These are phyloP conservation scores for Arachis stenosperma DNA, from an alignment of 306 rosid genomes.

Conservation along the genomic window DNA sequence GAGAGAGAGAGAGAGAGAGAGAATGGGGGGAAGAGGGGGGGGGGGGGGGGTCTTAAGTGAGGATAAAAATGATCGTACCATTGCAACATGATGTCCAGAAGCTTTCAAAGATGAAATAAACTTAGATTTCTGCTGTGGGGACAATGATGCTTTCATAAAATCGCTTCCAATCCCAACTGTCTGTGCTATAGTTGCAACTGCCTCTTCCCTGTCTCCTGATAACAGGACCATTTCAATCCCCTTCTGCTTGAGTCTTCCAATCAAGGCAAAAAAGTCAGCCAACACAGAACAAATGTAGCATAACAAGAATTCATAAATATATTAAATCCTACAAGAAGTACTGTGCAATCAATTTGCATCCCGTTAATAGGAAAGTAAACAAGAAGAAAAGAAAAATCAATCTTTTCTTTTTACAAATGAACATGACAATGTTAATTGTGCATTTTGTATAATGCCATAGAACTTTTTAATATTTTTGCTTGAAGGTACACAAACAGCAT, in stretches of 20 bases:
- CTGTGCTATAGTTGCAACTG: constrained; percentile 90
- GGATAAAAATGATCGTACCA: constrained; percentile 74
- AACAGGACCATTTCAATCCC: constrained; percentile 82
- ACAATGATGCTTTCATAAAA: constrained; percentile 72
- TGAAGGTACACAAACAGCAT: background rate
- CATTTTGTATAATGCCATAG: background rate
- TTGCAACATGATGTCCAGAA: constrained; percentile 88
- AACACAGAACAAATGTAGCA: constrained; percentile 20
- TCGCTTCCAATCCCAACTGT: constrained; percentile 75
- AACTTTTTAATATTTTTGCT: constrained; percentile 17
- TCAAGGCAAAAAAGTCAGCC: constrained; percentile 47
- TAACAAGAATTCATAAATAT: constrained; percentile 7
- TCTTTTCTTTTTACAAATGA: constrained; percentile 9
- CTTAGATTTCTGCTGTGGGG: constrained; percentile 81
- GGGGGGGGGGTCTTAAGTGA: constrained; percentile 8
- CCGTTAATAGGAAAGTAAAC: constrained; percentile 12
- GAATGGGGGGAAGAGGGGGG: background rate
- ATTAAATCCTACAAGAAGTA: constrained; percentile 14
- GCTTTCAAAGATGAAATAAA: constrained; percentile 78
- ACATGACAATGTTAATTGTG: background rate
- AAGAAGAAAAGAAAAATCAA: constrained; percentile 9
- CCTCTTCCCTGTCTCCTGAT: constrained; percentile 99
- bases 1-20: background rate
- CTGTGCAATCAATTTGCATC: constrained; percentile 4
- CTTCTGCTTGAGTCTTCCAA: constrained; percentile 83